A percentile compares a stretch with the other conserved stretches of the same genome.
Conservation (phyloP, 2,329 filamentous ascomycete species). For the Periconia sp. region DNA sequence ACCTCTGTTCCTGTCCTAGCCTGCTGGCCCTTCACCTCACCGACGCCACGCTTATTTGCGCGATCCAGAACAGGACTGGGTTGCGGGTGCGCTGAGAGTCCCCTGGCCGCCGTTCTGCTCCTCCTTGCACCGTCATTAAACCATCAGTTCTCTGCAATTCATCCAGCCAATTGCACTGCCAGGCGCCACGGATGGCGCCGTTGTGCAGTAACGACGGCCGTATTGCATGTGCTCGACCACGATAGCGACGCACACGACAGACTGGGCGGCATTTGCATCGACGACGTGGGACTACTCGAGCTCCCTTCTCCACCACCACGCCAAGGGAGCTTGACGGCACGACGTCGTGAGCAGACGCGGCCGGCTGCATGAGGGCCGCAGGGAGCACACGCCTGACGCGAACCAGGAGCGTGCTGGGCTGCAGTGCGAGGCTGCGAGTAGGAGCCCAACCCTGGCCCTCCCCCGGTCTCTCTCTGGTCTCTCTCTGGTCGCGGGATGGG, state of each 20-base stretch:
- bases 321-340: background rate
- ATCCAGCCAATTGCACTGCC: conserved; percentile 20
- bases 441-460: background rate
- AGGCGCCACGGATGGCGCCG: conserved; percentile 10
- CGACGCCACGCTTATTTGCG: conserved; percentile 29
- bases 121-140: conserved; percentile 24
- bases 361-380: conserved; percentile 29
- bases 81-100: conserved; percentile 12
- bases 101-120: conserved; percentile 21
- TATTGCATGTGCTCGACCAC: no score
- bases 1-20: background rate
- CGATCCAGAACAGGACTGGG: conserved; percentile 8
- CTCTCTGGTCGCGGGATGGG: no score
- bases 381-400: conserved; percentile 26
- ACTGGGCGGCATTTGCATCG: background rate
- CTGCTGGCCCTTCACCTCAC: background rate
- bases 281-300: no score
- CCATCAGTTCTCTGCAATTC: conserved; percentile 14
- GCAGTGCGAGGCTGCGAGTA: conserved; percentile 2
- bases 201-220: background rate
- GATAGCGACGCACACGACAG: background rate
- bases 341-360: conserved; percentile 14
- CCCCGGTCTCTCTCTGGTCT: background rate
- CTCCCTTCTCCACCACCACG: background rate
- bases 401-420: conserved; percentile 5